Evolutionary conservation across 2,329 filamentous ascomycete genomes (phyloP).

Genomic region (Helotiales sp.): DNA sequence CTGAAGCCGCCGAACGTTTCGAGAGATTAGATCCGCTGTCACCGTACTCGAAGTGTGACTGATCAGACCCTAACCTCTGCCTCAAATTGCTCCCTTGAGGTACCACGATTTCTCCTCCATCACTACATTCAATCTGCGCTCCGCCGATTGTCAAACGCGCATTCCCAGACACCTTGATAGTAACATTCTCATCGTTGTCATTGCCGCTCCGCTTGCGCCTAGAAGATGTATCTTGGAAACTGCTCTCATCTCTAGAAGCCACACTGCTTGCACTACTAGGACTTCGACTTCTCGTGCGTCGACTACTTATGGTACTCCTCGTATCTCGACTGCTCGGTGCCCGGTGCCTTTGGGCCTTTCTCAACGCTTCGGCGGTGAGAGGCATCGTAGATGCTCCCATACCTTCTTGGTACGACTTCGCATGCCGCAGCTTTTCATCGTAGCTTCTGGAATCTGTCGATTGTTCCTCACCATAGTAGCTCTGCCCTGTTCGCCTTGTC

Average conservation of each 20-base stretch:
- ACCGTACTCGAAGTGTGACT: background rate
- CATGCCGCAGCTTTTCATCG: constrained; percentile 51
- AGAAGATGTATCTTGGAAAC: constrained; percentile 60
- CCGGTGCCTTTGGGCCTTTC: constrained; percentile 52
- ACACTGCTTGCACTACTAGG: constrained; percentile 57
- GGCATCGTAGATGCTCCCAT: constrained; percentile 51
- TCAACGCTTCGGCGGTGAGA: constrained; percentile 60
- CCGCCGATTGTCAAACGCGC: constrained; percentile 62
- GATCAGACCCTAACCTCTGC: background rate
- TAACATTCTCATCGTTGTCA: constrained; percentile 60
- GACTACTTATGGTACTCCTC: background rate
- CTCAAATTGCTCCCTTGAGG: too few species aligned
- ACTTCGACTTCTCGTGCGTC: constrained; percentile 53
- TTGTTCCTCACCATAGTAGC: constrained; percentile 31
- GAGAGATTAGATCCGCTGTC: background rate
- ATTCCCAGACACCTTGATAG: constrained; percentile 62
- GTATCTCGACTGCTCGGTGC: constrained; percentile 43
- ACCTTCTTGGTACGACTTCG: constrained; percentile 58
- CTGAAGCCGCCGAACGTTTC: background rate
- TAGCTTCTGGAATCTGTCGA: constrained; percentile 42
- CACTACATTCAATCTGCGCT: constrained; percentile 61
- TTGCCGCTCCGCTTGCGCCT: constrained; percentile 53
- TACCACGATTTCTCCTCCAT: constrained; percentile 66
- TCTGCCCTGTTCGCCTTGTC: background rate
- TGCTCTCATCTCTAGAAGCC: constrained; percentile 60